Evolutionary conservation across 441 rosid genomes (phyloP), one percentile per base, ranked within the genome.

Genomic region (Jatropha multifida): DNA sequence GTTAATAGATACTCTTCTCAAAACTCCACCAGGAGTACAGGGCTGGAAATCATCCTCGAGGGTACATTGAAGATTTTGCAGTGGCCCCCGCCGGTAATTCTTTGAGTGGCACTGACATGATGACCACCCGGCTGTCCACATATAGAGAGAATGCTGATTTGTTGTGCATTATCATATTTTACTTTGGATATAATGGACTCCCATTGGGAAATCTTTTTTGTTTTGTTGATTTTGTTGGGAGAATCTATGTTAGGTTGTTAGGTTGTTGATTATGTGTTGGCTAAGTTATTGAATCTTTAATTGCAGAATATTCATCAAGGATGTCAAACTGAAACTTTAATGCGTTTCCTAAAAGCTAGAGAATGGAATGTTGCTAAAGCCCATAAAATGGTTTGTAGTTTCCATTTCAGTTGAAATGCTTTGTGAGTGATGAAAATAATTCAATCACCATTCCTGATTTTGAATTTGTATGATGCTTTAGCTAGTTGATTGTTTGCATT

Each of bases 291-390:
- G 13, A 77, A 69, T 72, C 32, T 72, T 68, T 56, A 67, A 72
- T 71, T 81, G 79, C 88, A 95, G 99, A 93, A 84, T 74, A 61
- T 93, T 51, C 96, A 95, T 85, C 97, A 91, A 85, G 98, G 99
- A 56, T 88, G 85, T 77, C 70, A 63, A 76, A 80, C 87, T 41
- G 97, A 92, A 87, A 90, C 87, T 68, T 85, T 93, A 85, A 78
- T 61, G 59, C 99, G 98, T 37, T 95, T 95, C 83, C 87, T 95
- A 46, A 93, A 89, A 82, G 99, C 98, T 49, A 83, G 99, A 80
- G 99, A 93, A 42, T 85, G 93, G 86, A 90, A 88, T 83, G 88
- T 92, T 76, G 41, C 78, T 74, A 93, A 95, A 86, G 97, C 99
- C 73, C 89, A 93, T 83, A 85, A 83, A 85, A 93, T 95, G 99